Evolutionary conservation across 106 monocot genomes (phyloP).

Genomic region (Dactylorhiza incarnata): DNA sequence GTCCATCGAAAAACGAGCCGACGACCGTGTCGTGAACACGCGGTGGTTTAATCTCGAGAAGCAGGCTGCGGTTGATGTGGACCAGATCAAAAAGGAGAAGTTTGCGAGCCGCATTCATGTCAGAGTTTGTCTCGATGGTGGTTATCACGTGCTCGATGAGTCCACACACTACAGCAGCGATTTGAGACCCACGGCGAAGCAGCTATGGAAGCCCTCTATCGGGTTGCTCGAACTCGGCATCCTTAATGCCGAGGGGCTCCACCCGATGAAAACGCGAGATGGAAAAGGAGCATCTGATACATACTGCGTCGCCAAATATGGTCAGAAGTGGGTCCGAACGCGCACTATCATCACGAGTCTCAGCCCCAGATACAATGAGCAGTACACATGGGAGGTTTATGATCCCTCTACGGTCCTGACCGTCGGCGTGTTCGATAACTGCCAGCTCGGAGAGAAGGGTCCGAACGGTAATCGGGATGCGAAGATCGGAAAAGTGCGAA

Average conservation of each 20-base stretch:
- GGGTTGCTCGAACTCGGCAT: conserved; percentile 32
- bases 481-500: conserved; percentile 25
- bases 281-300: conserved; percentile 34
- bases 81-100: conserved; percentile 33
- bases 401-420: conserved; percentile 33
- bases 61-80: conserved; percentile 22
- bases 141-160: conserved; percentile 37
- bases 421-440: conserved; percentile 31
- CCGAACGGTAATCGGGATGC: conserved; percentile 15
- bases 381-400: conserved; percentile 42
- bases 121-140: conserved; percentile 33
- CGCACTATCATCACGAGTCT: conserved; percentile 33
- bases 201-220: conserved; percentile 34
- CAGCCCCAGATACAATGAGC: conserved; percentile 34
- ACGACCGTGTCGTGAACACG: conserved; percentile 24
- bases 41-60: conserved; percentile 31
- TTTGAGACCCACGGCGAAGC: conserved; percentile 30
- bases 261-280: conserved; percentile 34
- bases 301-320: conserved; percentile 37
- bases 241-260: conserved; percentile 29
- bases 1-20: conserved; percentile 24
- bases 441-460: conserved; percentile 29
- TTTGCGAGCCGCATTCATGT: conserved; percentile 30
- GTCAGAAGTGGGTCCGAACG: conserved; percentile 37
- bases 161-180: conserved; percentile 39